phyloP scores from a whole-genome alignment of 805 yeast species.

The Dipodascopsis uninucleata region DNA sequence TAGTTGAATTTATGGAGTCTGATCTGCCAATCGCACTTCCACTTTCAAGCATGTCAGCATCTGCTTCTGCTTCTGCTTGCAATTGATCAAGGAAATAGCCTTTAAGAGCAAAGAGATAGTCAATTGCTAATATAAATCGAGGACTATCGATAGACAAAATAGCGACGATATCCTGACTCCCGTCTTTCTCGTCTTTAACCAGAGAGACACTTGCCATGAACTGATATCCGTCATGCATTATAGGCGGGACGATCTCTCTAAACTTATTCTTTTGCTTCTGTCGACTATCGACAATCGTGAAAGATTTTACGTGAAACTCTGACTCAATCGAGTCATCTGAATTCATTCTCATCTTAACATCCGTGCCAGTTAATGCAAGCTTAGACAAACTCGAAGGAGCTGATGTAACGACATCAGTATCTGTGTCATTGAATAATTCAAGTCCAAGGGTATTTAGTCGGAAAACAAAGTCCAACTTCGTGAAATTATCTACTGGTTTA shows the following conservation, averaged over 20 bases:
- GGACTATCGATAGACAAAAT: constrained; percentile 76
- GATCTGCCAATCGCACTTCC: no score
- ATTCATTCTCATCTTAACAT: constrained; percentile 48
- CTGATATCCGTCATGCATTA: constrained; percentile 61
- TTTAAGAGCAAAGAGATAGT: constrained; percentile 75
- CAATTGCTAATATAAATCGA: constrained; percentile 74
- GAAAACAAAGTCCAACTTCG: constrained; percentile 30
- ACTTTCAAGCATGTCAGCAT: constrained; percentile 9
- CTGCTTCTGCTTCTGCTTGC: constrained; percentile 24
- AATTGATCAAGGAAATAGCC: constrained; percentile 49
- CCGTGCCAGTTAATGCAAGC: constrained; percentile 58
- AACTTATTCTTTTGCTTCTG: constrained; percentile 60
- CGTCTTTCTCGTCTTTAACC: constrained; percentile 28
- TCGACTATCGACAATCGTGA: constrained; percentile 75
- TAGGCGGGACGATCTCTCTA: constrained; percentile 74
- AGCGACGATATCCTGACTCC: constrained; percentile 45
- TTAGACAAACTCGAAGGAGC: constrained; percentile 44
- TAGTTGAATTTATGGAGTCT: no score
- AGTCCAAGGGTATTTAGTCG: constrained; percentile 23
- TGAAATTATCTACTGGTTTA: constrained; percentile 15
- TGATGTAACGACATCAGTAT: constrained; percentile 14
- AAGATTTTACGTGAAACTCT: constrained; percentile 62
- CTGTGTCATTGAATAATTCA: constrained; percentile 33
- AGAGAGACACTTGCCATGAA: constrained; percentile 56
- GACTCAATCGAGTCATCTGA: constrained; percentile 56